phyloP scores from a whole-genome alignment of 2,329 filamentous ascomycete genomes.

The Ophiocordyceps camponoti-leonardi region DNA sequence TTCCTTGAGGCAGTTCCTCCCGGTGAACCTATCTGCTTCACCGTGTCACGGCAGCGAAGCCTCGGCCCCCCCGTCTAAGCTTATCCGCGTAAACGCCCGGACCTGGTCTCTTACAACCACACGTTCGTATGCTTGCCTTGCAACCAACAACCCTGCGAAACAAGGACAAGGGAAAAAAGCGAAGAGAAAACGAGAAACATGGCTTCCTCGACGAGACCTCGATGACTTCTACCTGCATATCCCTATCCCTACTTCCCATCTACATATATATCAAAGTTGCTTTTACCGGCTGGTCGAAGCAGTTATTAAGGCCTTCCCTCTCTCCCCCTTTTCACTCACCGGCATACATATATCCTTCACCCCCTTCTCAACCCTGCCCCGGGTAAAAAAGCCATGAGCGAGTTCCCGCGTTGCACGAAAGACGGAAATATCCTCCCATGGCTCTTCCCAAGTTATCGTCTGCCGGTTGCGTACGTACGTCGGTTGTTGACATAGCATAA shows the following conservation, averaged over 20 bases:
- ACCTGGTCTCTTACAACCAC: no score
- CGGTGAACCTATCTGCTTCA: neutral
- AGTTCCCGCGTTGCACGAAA: neutral
- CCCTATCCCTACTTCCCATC: no score
- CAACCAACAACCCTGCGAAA: neutral
- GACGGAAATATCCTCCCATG: no score
- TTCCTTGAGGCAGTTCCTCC: neutral
- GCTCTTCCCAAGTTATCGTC: no score
- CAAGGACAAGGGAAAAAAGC: neutral
- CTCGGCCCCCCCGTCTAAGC: neutral
- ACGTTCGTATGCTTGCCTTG: no score
- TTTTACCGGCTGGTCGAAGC: no score
- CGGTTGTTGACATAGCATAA: neutral
- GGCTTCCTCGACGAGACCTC: neutral
- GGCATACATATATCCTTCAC: no score
- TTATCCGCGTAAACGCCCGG: neutral
- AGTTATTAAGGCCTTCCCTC: no score
- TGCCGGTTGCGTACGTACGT: neutral
- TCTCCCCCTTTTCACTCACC: no score
- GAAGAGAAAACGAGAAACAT: no score
- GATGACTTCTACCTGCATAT: no score
- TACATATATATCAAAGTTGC: no score
- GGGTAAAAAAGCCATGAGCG: neutral
- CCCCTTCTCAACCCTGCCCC: neutral
- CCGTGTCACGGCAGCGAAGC: neutral